Evolutionary conservation across 805 yeast genomes (phyloP), one percentile per base, ranked within the genome.

Genomic region (Candida coquimbonensis): DNA sequence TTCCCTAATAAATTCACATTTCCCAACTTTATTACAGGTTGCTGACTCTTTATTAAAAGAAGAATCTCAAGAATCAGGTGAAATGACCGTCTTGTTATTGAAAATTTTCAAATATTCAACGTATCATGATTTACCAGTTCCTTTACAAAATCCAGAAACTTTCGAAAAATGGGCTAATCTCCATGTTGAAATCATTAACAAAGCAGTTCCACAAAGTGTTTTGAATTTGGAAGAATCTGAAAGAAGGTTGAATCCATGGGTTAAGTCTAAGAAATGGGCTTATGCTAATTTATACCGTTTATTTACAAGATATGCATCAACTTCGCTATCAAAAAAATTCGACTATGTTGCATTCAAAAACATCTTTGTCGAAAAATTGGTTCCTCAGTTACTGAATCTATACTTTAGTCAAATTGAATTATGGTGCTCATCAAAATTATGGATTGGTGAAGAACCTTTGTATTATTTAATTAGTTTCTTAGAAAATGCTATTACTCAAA

Each of bases 261-360:
- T 70, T 59, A 91, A 80, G 65, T 77, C 80, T 54, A 90, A 76
- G 67, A 93, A 91, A 63, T 91, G 98, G 97, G 78, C 95, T 1
- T 81, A 80, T 57, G 88, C 87, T 24, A 88, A 87, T 61, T 61
- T 90, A 36, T 75, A 73, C 53, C 76, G 95, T 53, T 61, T 89
- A 4, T 86, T 86, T 56, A 74, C 74, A 44, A 74, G 91, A 54
- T 89, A 84, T 59, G 87, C 83, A 1, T 75, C 86, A 0, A 63
- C 64, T 21, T 65, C 70, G 2, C 52, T 69, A 17, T 62, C 68
- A 43, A 68, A 59, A 47, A 78, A 74, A 50, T 78, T 72, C 54
- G 68, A 70, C 21, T 86, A 87, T 56, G 71, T 68, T n/a, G 75
- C 70, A 2, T 93, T 87, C 63, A 74, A 77, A 46, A 56, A 62